phyloP scores from a whole-genome alignment of 805 yeast species.

The Pichia pseudocactophila region DNA sequence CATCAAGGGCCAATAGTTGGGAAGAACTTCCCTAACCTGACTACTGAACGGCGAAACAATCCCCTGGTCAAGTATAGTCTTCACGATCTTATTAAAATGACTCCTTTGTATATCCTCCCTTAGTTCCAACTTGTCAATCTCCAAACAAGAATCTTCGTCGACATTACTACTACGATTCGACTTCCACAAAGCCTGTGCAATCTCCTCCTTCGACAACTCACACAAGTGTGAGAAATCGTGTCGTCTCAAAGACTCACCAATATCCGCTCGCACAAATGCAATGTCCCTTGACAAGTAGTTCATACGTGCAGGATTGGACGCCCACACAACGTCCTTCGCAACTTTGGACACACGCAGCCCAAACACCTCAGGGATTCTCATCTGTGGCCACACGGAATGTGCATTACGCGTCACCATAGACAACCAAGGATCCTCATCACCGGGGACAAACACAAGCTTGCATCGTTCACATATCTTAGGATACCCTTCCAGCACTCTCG shows the following conservation, averaged over 20 bases:
- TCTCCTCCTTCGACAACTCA: conserved; percentile 16
- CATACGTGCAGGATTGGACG: conserved; percentile 72
- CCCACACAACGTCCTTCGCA: conserved; percentile 42
- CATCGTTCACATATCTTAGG: conserved; percentile 44
- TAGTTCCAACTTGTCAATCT: conserved; percentile 21
- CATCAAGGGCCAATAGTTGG: conserved; percentile 63
- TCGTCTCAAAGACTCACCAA: conserved; percentile 60
- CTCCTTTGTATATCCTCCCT: conserved; percentile 36
- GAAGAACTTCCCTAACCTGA: conserved; percentile 50
- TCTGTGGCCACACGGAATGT: conserved; percentile 59
- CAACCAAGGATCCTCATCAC: conserved; percentile 91
- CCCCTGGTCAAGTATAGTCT: conserved; percentile 82
- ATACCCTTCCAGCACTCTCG: conserved; percentile 50
- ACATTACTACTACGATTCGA: background rate
- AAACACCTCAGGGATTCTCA: conserved; percentile 62
- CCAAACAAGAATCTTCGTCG: conserved; percentile 9
- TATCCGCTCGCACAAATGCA: conserved; percentile 62
- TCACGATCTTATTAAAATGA: conserved; percentile 63
- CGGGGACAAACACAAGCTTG: conserved; percentile 72
- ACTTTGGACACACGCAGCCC: conserved; percentile 57
- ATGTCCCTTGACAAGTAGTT: conserved; percentile 81
- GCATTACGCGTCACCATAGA: conserved; percentile 59
- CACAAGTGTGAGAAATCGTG: conserved; percentile 51
- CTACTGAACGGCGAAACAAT: conserved; percentile 72
- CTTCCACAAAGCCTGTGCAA: conserved; percentile 9